Conservation (phyloP, 108 stramenopile genomes). For the Skeletonema costatum region DNA sequence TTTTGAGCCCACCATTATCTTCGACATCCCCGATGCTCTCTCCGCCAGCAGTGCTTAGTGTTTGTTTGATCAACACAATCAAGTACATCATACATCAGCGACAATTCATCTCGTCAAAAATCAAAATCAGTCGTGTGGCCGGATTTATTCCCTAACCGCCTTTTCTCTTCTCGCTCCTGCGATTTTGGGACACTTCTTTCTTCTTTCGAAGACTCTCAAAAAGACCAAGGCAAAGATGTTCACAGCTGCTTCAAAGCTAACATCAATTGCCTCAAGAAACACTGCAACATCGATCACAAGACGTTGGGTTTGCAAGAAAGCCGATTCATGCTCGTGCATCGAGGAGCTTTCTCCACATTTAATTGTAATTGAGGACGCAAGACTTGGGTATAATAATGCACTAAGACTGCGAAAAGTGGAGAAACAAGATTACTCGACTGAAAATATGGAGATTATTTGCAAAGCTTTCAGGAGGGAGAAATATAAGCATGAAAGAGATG, state of each 20-base stretch:
- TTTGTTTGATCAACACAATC: too few species aligned
- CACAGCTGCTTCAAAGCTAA: not conserved
- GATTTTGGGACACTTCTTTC: too few species aligned
- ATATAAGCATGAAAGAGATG: not conserved
- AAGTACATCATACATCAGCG: too few species aligned
- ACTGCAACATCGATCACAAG: not conserved
- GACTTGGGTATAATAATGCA: not conserved
- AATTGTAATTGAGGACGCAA: not conserved
- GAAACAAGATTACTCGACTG: not conserved
- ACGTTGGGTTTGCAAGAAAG: not conserved
- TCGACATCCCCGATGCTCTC: too few species aligned
- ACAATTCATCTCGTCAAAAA: too few species aligned
- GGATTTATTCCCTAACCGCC: too few species aligned
- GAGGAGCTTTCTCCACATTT: not conserved
- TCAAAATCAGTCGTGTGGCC: too few species aligned
- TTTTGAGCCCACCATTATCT: not conserved
- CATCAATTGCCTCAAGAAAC: not conserved
- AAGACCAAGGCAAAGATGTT: not conserved
- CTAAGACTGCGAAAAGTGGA: not conserved
- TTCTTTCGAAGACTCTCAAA: too few species aligned
- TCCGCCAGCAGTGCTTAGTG: too few species aligned
- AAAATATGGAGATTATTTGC: not conserved
- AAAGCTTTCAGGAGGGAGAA: not conserved
- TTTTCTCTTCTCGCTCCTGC: too few species aligned
- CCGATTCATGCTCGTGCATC: not conserved